Conservation (phyloP, 2,329 filamentous ascomycete genomes). For the Trichoderma guizhouense region DNA sequence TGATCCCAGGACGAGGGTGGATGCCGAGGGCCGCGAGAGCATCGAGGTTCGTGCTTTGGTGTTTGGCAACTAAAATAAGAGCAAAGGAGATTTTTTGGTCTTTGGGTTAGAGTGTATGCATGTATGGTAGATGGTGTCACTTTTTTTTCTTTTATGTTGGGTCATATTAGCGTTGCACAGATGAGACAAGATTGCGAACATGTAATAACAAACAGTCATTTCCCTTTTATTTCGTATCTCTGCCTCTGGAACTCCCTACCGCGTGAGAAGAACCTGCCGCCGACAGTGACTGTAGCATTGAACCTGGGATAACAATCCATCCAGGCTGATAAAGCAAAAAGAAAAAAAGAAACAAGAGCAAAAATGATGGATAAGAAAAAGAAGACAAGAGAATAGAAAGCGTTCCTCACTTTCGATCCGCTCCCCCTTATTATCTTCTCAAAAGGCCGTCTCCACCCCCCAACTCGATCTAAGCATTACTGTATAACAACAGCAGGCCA, state of each 20-base stretch:
- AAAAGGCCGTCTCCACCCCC: background rate
- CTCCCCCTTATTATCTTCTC: background rate
- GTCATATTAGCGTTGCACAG: background rate
- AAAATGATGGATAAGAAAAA: background rate
- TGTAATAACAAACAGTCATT: slow-evolving; percentile 13
- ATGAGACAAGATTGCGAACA: background rate
- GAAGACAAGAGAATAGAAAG: background rate
- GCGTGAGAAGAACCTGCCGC: background rate
- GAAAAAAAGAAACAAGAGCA: background rate
- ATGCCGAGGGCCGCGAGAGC: slow-evolving; percentile 73
- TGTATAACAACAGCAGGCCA: background rate
- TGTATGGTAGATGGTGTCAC: background rate
- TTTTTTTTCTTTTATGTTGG: background rate
- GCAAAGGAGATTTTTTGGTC: too few relatives aligned
- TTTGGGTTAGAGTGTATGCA: background rate
- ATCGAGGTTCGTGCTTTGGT: slow-evolving; percentile 87
- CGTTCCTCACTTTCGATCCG: background rate
- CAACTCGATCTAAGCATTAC: background rate
- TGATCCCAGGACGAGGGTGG: slow-evolving; percentile 67
- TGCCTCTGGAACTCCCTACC: background rate
- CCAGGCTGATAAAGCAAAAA: background rate
- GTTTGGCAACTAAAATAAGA: slow-evolving; percentile 68
- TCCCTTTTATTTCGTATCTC: background rate
- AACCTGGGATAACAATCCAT: background rate
- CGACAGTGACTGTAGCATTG: background rate